Evolutionary conservation across 805 yeast species (phyloP).

Genomic region (Schizosaccharomyces osmophilus): DNA sequence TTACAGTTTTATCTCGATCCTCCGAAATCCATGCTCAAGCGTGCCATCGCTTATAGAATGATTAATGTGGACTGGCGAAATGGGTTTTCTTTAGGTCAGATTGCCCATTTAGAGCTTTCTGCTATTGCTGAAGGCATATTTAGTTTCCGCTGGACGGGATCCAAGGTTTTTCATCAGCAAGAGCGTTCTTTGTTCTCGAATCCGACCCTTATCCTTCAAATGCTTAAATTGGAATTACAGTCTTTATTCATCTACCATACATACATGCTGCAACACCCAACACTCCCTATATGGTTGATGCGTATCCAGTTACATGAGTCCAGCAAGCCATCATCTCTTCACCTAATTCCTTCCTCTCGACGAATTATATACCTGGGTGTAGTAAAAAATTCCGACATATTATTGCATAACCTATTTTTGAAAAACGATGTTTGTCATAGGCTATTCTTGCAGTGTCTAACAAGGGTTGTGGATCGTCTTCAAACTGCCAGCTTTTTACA

Average conservation of each 20-base stretch:
- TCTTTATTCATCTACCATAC: background rate
- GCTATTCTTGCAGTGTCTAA: background rate
- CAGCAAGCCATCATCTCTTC: background rate
- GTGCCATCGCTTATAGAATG: background rate
- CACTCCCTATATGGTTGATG: background rate
- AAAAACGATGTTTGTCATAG: background rate
- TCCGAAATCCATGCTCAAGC: background rate
- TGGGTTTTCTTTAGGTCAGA: background rate
- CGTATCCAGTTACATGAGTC: background rate
- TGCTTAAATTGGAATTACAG: background rate
- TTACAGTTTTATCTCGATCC: background rate
- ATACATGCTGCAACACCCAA: background rate
- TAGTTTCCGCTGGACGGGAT: background rate
- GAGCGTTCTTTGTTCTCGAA: background rate
- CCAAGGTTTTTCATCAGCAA: background rate
- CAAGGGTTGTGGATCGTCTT: background rate
- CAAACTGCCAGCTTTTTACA: background rate
- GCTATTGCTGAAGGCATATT: background rate
- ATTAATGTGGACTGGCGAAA: background rate
- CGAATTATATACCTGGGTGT: background rate
- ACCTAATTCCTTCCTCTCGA: background rate
- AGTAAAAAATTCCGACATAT: background rate
- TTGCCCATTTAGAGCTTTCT: background rate
- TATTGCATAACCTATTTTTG: background rate
- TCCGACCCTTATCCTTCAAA: background rate